phyloP scores from a whole-genome alignment of 768 basidiomycete genomes.

The Suillus weaverae region DNA sequence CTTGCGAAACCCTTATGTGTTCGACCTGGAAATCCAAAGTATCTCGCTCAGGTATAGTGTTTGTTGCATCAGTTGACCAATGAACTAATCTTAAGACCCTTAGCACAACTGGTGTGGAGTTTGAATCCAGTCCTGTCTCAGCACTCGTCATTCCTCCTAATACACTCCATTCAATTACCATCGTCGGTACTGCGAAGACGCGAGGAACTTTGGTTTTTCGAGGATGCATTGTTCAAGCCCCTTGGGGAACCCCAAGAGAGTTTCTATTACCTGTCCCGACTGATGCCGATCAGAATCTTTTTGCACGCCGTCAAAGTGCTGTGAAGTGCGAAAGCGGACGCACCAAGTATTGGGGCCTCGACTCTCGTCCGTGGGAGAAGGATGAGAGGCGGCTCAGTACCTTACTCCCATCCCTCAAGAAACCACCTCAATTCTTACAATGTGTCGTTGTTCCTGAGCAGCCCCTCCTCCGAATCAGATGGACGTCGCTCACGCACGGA shows the following conservation, averaged over 20 bases:
- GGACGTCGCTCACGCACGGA: slow-evolving; percentile 89
- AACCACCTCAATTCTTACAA: slow-evolving; percentile 59
- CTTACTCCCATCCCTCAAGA: slow-evolving; percentile 25
- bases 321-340: slow-evolving; percentile 67
- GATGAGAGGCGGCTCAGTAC: slow-evolving; percentile 40
- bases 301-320: slow-evolving; percentile 56
- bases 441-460: slow-evolving; percentile 85
- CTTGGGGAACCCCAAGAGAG: slow-evolving; percentile 68
- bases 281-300: slow-evolving; percentile 65
- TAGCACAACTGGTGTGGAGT: slow-evolving; percentile 81
- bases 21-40: slow-evolving; percentile 86
- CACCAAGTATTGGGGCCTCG: slow-evolving; percentile 73
- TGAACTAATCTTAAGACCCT: not conserved
- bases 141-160: slow-evolving; percentile 68
- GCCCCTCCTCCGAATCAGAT: slow-evolving; percentile 81
- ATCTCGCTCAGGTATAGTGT: slow-evolving; percentile 70
- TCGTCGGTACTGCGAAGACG: slow-evolving; percentile 65
- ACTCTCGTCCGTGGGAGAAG: slow-evolving; percentile 64
- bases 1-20: slow-evolving; percentile 89
- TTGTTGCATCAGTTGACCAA: not conserved
- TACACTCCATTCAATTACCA: slow-evolving; percentile 68
- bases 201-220: slow-evolving; percentile 70
- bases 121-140: slow-evolving; percentile 63
- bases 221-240: slow-evolving; percentile 78
- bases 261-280: slow-evolving; percentile 76